Evolutionary conservation across 2,329 filamentous ascomycete species (phyloP), one percentile per base, ranked within the genome.

Genomic region (Blastomyces emzantsi): DNA sequence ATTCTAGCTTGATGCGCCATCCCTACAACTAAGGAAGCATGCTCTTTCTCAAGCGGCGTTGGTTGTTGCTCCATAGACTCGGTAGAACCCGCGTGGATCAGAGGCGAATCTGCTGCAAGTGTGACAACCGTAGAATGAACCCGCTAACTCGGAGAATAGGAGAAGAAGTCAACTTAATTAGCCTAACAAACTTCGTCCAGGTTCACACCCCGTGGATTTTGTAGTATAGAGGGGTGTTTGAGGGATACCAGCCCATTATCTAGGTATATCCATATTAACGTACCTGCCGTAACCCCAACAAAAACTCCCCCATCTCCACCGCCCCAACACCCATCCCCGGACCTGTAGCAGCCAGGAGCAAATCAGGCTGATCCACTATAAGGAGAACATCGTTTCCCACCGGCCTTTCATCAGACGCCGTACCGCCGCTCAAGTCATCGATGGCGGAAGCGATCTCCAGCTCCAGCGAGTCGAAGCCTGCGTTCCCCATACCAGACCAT

Each of bases 1-100:
- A 83, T 80, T n/a, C 84, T 78, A 9, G 92, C 90, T 69, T 85
- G 82, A 73, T 97, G 91, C n/a, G 88, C 89, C 66, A 88, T 76
- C 6, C 83, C 84, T 45, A 92, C 79, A 25, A 89, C 77, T 64
- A 96, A 84, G n/a, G 86, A 82, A 1, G 89, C 85, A 69, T 90
- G 86, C 64, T 87, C 83, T 58, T 80, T 83, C 73, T 94, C 90
- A 52, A 95, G 74, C 1, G 83, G 82, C 13, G 89, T 90, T 67
- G 83, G 84, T 62, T 74, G 76, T 57, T 67, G 76, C 30, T 76
- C 73, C 5, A 3, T 17, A 17, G 36, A 58, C n/a, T 49, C 43
- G 15, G 25, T 11, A 39, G 72, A 70, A 39, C 70, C 70, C 66
- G 75, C 76, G 62, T 83, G 82, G 61, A 92, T 77, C 39, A 96